Evolutionary conservation across 176 grass and related monocot species (phyloP).

Genomic region (Dactylis glomerata): DNA sequence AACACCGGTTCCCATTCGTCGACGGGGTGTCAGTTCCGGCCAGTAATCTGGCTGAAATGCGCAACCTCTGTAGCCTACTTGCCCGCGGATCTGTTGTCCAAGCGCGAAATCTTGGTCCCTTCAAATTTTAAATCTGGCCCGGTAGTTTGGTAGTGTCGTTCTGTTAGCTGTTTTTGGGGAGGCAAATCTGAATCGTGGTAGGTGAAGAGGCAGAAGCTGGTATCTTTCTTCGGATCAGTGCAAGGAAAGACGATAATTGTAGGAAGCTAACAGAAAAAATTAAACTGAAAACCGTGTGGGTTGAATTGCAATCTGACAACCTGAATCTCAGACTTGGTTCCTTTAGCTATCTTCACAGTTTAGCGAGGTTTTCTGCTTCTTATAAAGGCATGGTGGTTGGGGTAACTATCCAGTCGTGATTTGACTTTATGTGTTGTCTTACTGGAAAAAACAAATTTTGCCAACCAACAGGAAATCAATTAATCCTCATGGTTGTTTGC

Average conservation of each 20-base stretch:
- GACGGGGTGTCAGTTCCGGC: conserved; percentile 3
- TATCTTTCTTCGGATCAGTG: background rate
- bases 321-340: background rate
- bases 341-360: background rate
- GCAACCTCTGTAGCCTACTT: background rate
- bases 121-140: background rate
- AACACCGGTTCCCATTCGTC: background rate
- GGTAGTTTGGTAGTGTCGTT: background rate
- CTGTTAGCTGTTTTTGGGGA: background rate
- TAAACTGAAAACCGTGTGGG: background rate
- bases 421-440: background rate
- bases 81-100: background rate
- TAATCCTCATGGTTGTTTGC: background rate
- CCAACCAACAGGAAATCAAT: background rate
- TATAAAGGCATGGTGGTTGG: background rate
- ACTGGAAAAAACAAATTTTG: background rate
- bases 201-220: background rate
- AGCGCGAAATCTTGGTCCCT: background rate
- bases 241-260: background rate
- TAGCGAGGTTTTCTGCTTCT: background rate
- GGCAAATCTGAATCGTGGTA: conserved; percentile 16
- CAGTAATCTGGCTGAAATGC: background rate
- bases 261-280: background rate
- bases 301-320: background rate
- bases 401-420: background rate